phyloP scores from a whole-genome alignment of 345 rosid species.

The Odontarrhena argentea region DNA sequence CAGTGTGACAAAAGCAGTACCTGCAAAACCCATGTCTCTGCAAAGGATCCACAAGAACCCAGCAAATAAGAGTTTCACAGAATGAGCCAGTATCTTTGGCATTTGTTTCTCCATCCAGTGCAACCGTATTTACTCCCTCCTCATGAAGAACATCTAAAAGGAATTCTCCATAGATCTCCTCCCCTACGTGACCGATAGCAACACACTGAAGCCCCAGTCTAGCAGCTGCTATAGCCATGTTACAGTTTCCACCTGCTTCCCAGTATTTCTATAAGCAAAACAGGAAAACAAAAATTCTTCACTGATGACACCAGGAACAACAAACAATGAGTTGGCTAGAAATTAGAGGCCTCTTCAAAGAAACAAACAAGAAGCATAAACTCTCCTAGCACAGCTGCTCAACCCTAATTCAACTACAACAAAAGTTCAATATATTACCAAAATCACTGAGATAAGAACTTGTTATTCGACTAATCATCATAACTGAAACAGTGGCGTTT shows the following conservation, averaged over 20 bases:
- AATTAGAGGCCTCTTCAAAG: background rate
- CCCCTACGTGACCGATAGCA: slow-evolving; percentile 82
- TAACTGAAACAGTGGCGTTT: background rate
- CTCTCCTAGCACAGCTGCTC: background rate
- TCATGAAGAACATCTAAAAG: slow-evolving; percentile 77
- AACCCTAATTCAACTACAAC: background rate
- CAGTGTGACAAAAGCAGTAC: slow-evolving; percentile 54
- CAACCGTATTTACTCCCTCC: slow-evolving; percentile 69
- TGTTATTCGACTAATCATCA: background rate
- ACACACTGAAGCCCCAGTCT: slow-evolving; percentile 83
- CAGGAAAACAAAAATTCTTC: slow-evolving; percentile 4
- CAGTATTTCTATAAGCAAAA: slow-evolving; percentile 57
- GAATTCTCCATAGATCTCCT: slow-evolving; percentile 82
- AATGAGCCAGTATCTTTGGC: slow-evolving; percentile 43
- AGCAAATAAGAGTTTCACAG: slow-evolving; percentile 84
- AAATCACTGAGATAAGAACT: background rate
- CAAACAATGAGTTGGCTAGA: background rate
- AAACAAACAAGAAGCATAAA: background rate
- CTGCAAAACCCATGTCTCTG: slow-evolving; percentile 99
- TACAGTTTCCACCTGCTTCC: slow-evolving; percentile 99
- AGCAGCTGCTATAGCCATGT: slow-evolving; percentile 95
- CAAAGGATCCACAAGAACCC: slow-evolving; percentile 93
- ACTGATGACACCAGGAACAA: slow-evolving; percentile 2
- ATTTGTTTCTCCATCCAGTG: slow-evolving; percentile 55
- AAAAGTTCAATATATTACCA: background rate